These are phyloP conservation scores for Chrysopogon serrulatus DNA, from an alignment of 176 grass and related monocot species.

Conservation along the genomic window DNA sequence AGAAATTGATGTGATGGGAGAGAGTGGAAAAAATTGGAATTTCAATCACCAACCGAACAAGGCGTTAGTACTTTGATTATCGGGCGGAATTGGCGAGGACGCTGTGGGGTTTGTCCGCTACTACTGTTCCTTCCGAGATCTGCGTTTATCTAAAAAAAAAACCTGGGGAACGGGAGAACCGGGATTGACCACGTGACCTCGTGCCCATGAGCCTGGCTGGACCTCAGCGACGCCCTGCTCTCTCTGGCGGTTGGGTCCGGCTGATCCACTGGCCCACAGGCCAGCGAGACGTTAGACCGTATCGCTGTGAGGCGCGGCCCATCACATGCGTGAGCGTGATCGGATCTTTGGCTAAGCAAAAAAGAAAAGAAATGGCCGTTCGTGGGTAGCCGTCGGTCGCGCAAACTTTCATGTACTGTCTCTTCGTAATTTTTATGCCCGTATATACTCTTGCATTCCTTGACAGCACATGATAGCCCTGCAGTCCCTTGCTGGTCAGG, in stretches of 20 bases:
- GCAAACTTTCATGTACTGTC: background rate
- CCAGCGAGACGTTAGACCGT: background rate
- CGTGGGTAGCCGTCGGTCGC: background rate
- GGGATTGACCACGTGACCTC: constrained; percentile 7
- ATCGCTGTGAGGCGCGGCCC: background rate
- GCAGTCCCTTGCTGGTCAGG: background rate
- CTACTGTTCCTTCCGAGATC: background rate
- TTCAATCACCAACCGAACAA: no score
- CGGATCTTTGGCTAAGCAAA: background rate
- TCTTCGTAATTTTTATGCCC: background rate
- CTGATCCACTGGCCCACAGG: background rate
- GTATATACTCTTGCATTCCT: background rate
- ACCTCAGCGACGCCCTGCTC: no score
- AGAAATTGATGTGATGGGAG: no score
- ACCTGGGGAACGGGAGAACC: background rate
- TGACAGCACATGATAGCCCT: background rate
- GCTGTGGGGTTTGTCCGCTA: background rate
- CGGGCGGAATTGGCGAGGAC: constrained; percentile 3
- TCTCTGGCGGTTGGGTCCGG: background rate
- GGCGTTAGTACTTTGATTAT: background rate
- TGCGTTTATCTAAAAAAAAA: background rate
- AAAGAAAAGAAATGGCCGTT: no score
- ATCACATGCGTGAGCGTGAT: background rate
- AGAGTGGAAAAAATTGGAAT: no score
- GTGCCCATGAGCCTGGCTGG: background rate